A percentile compares a stretch with the other conserved stretches of the same genome.
These are phyloP conservation scores for Aspergillus glaucus DNA, from an alignment of 2,329 filamentous ascomycete species.

Conservation along the genomic window DNA sequence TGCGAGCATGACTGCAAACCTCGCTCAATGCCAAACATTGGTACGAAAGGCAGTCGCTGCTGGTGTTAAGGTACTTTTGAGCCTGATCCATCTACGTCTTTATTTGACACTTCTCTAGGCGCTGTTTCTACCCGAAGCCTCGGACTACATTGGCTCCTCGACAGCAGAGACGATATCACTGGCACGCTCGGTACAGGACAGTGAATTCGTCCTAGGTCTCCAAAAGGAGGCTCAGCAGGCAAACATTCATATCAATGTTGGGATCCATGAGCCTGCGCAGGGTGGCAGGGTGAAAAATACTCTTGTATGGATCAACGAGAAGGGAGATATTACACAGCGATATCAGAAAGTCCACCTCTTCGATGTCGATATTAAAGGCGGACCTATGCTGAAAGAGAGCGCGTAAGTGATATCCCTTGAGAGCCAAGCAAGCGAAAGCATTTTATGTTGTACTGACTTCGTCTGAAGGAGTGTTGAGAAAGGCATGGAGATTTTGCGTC, in stretches of 20 bases:
- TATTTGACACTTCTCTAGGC: conserved; percentile 42
- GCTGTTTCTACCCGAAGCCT: conserved; percentile 87
- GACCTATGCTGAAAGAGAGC: conserved; percentile 57
- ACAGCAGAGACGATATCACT: conserved; percentile 64
- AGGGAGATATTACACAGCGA: conserved; percentile 52
- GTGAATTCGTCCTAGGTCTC: conserved; percentile 71
- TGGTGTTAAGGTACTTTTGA: conserved; percentile 62
- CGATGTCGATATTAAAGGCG: conserved; percentile 58
- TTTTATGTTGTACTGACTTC: background rate
- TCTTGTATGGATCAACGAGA: conserved; percentile 59
- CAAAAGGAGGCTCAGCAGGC: conserved; percentile 59
- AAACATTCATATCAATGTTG: conserved; percentile 70
- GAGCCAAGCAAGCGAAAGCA: too few relatives aligned
- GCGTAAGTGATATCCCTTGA: conserved; percentile 27
- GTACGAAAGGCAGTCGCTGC: conserved; percentile 65
- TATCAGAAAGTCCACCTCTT: conserved; percentile 94
- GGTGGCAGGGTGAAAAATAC: conserved; percentile 55
- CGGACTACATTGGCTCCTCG: conserved; percentile 74
- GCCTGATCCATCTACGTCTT: background rate
- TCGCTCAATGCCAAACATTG: conserved; percentile 67
- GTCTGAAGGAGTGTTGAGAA: conserved; percentile 56
- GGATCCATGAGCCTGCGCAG: conserved; percentile 69
- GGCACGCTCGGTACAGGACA: conserved; percentile 58
- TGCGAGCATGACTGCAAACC: conserved; percentile 68
- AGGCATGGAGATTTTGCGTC: conserved; percentile 57